A percentile compares a stretch with the other conserved stretches of the same genome.
Conservation (phyloP, 179 eudicot genomes). For the Amaranthus tricolor region DNA sequence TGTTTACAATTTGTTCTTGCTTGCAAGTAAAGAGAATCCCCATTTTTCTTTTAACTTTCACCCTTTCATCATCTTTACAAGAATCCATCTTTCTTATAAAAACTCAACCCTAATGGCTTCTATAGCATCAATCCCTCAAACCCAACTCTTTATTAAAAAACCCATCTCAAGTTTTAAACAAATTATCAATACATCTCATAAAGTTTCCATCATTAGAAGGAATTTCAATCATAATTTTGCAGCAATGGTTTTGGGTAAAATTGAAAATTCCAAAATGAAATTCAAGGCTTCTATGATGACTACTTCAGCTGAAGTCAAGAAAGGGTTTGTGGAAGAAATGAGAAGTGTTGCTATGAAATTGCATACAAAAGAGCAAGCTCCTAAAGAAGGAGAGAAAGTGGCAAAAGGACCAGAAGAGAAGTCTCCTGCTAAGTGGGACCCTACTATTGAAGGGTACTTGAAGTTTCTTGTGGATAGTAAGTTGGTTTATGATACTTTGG, state of each 20-base stretch:
- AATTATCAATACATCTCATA: conserved; percentile 9
- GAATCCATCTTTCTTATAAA: background rate
- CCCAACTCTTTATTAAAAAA: conserved; percentile 31
- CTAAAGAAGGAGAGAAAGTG: conserved; percentile 75
- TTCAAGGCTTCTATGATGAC: conserved; percentile 14
- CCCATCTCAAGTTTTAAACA: conserved; percentile 29
- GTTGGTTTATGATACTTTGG: conserved; percentile 80
- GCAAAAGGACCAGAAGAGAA: conserved; percentile 50
- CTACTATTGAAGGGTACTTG: conserved; percentile 77
- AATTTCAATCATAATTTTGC: conserved; percentile 8
- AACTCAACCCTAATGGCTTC: conserved; percentile 46
- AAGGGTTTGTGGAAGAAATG: conserved; percentile 97
- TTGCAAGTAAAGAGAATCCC: conserved; percentile 19
- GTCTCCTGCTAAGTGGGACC: conserved; percentile 81
- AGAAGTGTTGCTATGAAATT: conserved; percentile 90
- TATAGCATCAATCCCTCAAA: conserved; percentile 43
- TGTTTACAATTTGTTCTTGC: conserved; percentile 11
- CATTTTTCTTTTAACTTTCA: conserved; percentile 3
- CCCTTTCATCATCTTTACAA: background rate
- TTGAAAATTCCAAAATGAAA: conserved; percentile 23
- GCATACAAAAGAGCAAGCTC: conserved; percentile 80
- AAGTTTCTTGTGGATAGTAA: conserved; percentile 89
- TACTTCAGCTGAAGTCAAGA: conserved; percentile 47
- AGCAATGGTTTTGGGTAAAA: conserved; percentile 28
- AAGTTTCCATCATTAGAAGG: conserved; percentile 11